These are phyloP conservation scores for Starmerella vaccinii DNA, from an alignment of 805 yeast species.

Conservation along the genomic window DNA sequence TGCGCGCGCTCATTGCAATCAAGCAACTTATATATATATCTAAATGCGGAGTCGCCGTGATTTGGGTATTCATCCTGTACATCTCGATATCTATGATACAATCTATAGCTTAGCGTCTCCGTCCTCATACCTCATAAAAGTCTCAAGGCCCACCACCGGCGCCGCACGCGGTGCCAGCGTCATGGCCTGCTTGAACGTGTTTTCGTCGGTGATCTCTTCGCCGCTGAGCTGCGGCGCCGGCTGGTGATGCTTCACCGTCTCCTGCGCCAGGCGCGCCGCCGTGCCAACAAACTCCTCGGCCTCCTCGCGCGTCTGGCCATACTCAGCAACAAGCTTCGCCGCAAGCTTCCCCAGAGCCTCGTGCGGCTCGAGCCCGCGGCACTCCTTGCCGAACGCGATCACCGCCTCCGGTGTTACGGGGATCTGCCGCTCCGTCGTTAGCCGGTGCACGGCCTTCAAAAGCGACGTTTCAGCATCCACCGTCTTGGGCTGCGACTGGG, in stretches of 20 bases:
- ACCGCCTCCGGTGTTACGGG: slow-evolving; percentile 22
- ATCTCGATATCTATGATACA: neutral
- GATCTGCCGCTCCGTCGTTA: slow-evolving; percentile 25
- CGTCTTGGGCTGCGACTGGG: slow-evolving; percentile 33
- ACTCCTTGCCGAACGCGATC: slow-evolving; percentile 14
- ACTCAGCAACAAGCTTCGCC: slow-evolving; percentile 15
- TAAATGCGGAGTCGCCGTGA: too few relatives aligned
- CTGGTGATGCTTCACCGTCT: neutral
- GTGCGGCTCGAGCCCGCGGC: slow-evolving; percentile 15
- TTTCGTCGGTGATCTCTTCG: slow-evolving; percentile 5
- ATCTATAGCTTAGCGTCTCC: slow-evolving; percentile 12
- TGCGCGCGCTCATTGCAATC: too few relatives aligned
- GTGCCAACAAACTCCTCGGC: slow-evolving; percentile 27
- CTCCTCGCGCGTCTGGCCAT: slow-evolving; percentile 23
- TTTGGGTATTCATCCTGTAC: too few relatives aligned
- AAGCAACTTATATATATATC: too few relatives aligned
- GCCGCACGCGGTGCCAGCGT: slow-evolving; percentile 11
- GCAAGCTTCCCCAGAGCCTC: slow-evolving; percentile 19
- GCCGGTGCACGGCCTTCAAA: slow-evolving; percentile 25
- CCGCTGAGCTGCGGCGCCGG: slow-evolving; percentile 3
- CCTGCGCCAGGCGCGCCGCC: slow-evolving; percentile 8
- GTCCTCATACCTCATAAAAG: slow-evolving; percentile 10
- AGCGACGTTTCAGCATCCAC: slow-evolving; percentile 20
- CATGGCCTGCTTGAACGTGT: slow-evolving; percentile 9
- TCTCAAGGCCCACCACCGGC: slow-evolving; percentile 10